Evolutionary conservation across 768 basidiomycete species (phyloP), one percentile per base, ranked within the genome.

Genomic region (Brasilioporus rufonigricans): DNA sequence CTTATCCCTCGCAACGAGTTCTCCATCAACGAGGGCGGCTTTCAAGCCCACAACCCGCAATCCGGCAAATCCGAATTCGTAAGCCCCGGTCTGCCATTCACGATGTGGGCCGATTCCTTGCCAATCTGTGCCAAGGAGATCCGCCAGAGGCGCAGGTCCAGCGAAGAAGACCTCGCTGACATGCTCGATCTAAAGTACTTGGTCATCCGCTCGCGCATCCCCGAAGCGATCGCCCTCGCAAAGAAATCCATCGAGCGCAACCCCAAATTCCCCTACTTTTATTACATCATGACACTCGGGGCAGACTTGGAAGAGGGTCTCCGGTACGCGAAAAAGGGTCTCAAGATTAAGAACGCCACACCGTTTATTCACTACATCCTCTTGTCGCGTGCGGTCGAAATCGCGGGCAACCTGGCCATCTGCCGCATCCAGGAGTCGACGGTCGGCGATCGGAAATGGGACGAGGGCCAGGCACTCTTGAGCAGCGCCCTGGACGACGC

Each of bases 131-230:
- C 85, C 10, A 73, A 73, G 26, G 84, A 79, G 26, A 77, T 87
- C 36, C 78, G 83, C 10, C 70, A 63, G 33, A 72, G 68, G 50
- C 74, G 73, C n/a, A 68, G 65, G 13, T 63, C 74, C 0, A 60
- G 61, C 6, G 80, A 85, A 51, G 65, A 53, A 21, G 83, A 86
- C 63, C 59, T 74, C 14, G 86, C 85, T 0, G 84, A 87, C 62
- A 81, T 87, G 57, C 65, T 88, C 29, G 84, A 87, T 31, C 79
- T 85, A 71, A 86, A 87, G 63, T 82, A 68, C 63, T 59, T 65
- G 50, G 78, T 86, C 64, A 76, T 84, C 67, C 75, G 72, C 49
- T 68, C 73, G 21, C 77, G 78, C 27, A 69, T 82, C 31, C 64
- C 73, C 5, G 78, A 83, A 12, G 83, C 84, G 1, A 71, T 79